A percentile compares a stretch with the other conserved stretches of the same genome.
phyloP scores from a whole-genome alignment of 306 rosid species.

The Sophora flavescens region DNA sequence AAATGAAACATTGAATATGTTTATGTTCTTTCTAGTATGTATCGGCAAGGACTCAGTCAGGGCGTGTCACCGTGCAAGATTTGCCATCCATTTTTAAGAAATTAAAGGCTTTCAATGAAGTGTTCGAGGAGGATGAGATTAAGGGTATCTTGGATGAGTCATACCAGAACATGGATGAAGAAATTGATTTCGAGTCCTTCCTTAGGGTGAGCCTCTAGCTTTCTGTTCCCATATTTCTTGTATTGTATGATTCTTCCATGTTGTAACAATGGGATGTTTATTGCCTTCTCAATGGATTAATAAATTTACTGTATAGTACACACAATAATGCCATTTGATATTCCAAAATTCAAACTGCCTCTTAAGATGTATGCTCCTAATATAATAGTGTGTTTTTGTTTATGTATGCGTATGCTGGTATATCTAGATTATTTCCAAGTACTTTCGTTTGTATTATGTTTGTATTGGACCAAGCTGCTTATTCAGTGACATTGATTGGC shows the following conservation, averaged over 20 bases:
- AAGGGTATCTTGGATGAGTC: conserved; percentile 63
- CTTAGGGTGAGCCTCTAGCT: conserved; percentile 69
- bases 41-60: conserved; percentile 75
- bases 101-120: conserved; percentile 65
- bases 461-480: conserved; percentile 37
- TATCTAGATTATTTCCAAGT: conserved; percentile 31
- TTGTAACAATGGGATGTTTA: background rate
- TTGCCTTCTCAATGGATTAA: conserved; percentile 14
- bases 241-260: background rate
- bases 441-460: conserved; percentile 14
- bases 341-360: conserved; percentile 2
- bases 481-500: conserved; percentile 50
- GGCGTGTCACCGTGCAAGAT: conserved; percentile 64
- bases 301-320: background rate
- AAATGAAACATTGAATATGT: conserved; percentile 43
- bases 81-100: conserved; percentile 77
- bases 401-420: background rate
- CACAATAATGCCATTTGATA: conserved; percentile 12
- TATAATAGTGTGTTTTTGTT: conserved; percentile 12
- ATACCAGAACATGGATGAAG: conserved; percentile 59
- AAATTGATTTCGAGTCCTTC: conserved; percentile 87
- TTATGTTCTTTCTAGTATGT: conserved; percentile 65
- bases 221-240: conserved; percentile 12
- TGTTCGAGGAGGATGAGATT: conserved; percentile 78
- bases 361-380: conserved; percentile 15